A percentile compares a stretch with the other conserved stretches of the same genome.
phyloP scores from a whole-genome alignment of 2,329 filamentous ascomycete genomes.

The Pseudogymnoascus sp. region DNA sequence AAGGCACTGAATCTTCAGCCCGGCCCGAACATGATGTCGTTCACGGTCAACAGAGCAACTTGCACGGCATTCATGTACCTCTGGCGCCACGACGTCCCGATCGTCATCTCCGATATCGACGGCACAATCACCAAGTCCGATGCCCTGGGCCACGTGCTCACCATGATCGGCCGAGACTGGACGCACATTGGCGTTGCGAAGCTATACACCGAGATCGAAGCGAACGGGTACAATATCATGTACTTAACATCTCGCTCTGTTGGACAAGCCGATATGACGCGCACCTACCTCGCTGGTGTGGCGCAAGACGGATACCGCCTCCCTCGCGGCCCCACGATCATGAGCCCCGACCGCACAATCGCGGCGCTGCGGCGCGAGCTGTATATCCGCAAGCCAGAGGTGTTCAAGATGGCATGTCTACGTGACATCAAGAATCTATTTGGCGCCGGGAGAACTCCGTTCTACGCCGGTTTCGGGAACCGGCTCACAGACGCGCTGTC shows the following conservation, averaged over 20 bases:
- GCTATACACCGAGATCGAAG: constrained; percentile 88
- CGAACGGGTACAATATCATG: constrained; percentile 98
- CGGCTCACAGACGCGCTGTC: constrained; percentile 91
- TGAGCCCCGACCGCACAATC: constrained; percentile 91
- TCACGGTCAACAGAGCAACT: constrained; percentile 90
- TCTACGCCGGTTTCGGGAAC: constrained; percentile 96
- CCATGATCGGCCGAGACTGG: constrained; percentile 97
- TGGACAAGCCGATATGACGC: constrained; percentile 83
- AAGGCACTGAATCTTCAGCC: constrained; percentile 74
- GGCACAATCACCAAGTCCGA: constrained; percentile 98
- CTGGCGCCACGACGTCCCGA: constrained; percentile 84
- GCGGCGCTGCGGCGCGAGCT: constrained; percentile 86
- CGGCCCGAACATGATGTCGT: constrained; percentile 89
- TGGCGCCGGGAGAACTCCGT: constrained; percentile 66
- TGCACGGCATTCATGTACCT: constrained; percentile 90
- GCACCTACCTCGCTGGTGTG: constrained; percentile 83
- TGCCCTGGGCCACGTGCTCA: constrained; percentile 85
- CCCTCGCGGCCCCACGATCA: constrained; percentile 85
- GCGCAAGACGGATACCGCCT: constrained; percentile 78
- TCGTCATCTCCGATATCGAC: constrained; percentile 97
- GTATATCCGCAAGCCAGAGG: constrained; percentile 90
- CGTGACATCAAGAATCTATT: constrained; percentile 90
- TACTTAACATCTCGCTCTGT: constrained; percentile 93
- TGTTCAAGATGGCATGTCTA: constrained; percentile 98
- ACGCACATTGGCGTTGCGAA: constrained; percentile 95